These are phyloP conservation scores for Theileria orientalis DNA, from an alignment of 169 alveolate species.

Conservation along the genomic window DNA sequence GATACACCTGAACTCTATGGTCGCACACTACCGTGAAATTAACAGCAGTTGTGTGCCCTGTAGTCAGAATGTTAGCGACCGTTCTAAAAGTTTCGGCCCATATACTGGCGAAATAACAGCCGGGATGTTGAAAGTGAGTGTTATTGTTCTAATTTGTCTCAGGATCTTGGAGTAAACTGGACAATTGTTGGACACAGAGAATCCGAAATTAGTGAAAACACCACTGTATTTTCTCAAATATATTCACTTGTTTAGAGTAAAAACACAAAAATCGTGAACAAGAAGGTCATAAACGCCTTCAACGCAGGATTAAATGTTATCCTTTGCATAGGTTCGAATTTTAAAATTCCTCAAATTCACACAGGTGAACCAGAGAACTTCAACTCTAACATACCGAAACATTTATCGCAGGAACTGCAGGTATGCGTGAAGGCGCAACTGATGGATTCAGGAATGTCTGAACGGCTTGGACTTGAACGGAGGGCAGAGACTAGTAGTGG, in stretches of 20 bases:
- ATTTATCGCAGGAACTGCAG: slow-evolving; percentile 29
- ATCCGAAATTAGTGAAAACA: slow-evolving; percentile 10
- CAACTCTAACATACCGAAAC: not conserved
- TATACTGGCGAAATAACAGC: slow-evolving; percentile 79
- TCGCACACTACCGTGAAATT: slow-evolving; percentile 1
- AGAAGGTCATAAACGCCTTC: slow-evolving; percentile 32
- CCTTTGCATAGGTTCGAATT: slow-evolving; percentile 36
- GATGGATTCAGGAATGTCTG: slow-evolving; percentile 7
- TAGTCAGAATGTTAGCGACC: slow-evolving; percentile 57
- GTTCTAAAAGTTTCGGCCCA: slow-evolving; percentile 61
- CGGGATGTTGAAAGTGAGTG: slow-evolving; percentile 58
- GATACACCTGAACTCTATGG: slow-evolving; percentile 39
- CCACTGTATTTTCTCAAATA: slow-evolving; percentile 1
- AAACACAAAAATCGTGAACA: slow-evolving; percentile 19
- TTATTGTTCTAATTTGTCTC: not conserved
- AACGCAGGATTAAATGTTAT: slow-evolving; percentile 37
- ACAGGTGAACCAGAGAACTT: slow-evolving; percentile 34
- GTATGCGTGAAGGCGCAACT: not conserved
- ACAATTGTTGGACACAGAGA: slow-evolving; percentile 54
- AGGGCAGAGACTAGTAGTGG: slow-evolving; percentile 37
- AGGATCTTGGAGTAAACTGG: slow-evolving; percentile 60
- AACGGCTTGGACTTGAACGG: slow-evolving; percentile 3
- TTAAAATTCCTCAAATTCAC: not conserved
- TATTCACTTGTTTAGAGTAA: slow-evolving; percentile 9
- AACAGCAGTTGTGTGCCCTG: slow-evolving; percentile 38